A percentile compares a stretch with the other conserved stretches of the same genome.
Evolutionary conservation across 1,284 basidiomycete species (phyloP).

Genomic region (Macrocybe sp.): DNA sequence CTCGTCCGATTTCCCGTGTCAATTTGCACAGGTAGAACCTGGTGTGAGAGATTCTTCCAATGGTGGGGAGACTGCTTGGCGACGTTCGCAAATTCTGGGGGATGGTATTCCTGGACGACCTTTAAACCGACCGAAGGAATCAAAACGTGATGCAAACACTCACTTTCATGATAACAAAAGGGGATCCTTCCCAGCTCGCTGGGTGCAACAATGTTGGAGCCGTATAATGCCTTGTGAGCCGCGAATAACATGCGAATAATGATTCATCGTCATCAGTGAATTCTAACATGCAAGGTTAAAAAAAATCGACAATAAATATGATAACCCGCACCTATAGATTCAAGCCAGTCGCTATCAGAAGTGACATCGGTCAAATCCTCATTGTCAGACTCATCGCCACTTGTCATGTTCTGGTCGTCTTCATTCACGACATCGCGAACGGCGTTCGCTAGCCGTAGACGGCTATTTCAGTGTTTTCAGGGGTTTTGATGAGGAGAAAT

Average conservation of each 20-base stretch:
- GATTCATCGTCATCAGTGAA: constrained; percentile 13
- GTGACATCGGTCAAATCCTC: constrained; percentile 55
- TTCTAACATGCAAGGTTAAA: too few species aligned
- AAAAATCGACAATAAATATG: background rate
- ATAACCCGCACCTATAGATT: constrained; percentile 26
- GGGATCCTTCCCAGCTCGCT: constrained; percentile 28
- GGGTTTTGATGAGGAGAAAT: background rate
- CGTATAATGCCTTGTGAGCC: constrained; percentile 32
- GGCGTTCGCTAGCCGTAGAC: constrained; percentile 38
- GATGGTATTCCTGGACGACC: background rate
- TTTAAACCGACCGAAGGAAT: background rate
- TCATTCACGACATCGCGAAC: constrained; percentile 25
- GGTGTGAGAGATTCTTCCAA: too few species aligned
- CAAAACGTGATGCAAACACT: background rate
- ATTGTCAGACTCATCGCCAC: constrained; percentile 75
- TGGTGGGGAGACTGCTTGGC: too few species aligned
- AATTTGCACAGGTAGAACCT: background rate
- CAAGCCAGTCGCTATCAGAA: constrained; percentile 53
- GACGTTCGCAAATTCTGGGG: too few species aligned
- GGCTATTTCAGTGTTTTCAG: background rate
- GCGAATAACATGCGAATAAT: constrained; percentile 36
- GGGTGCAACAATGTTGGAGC: constrained; percentile 18
- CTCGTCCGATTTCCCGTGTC: constrained; percentile 21
- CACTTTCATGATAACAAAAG: constrained; percentile 31
- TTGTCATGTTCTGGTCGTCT: constrained; percentile 48